Evolutionary conservation across 768 basidiomycete species (phyloP).

Genomic region (Boletus pseudo-olivaceus): DNA sequence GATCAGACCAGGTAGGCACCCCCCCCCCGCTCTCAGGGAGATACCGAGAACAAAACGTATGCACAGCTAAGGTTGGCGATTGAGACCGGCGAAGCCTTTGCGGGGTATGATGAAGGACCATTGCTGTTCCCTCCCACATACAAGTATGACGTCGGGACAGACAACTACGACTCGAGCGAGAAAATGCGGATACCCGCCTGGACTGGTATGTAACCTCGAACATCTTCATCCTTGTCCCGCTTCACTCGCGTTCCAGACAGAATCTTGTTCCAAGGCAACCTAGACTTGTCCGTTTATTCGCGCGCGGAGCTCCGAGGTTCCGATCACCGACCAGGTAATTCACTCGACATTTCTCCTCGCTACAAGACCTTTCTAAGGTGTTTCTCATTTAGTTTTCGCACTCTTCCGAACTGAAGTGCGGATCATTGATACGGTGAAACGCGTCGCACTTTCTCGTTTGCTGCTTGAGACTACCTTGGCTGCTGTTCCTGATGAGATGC

Average conservation of each 20-base stretch:
- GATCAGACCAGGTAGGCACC: slow-evolving; percentile 86
- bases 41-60: neutral
- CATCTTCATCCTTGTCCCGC: neutral
- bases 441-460: slow-evolving; percentile 61
- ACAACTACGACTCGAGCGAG: slow-evolving; percentile 92
- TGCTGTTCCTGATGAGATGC: slow-evolving; percentile 59
- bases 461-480: slow-evolving; percentile 63
- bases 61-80: slow-evolving; percentile 70
- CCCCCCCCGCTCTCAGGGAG: neutral
- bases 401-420: slow-evolving; percentile 76
- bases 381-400: slow-evolving; percentile 62
- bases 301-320: slow-evolving; percentile 86
- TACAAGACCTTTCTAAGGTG: neutral
- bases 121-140: slow-evolving; percentile 94
- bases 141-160: slow-evolving; percentile 79
- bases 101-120: slow-evolving; percentile 84
- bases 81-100: slow-evolving; percentile 69
- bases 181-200: slow-evolving; percentile 96
- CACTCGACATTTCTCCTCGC: neutral
- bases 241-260: slow-evolving; percentile 60
- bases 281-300: slow-evolving; percentile 77
- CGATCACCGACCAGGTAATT: slow-evolving; percentile 87
- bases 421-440: slow-evolving; percentile 75
- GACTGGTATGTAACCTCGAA: slow-evolving; percentile 65
- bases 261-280: slow-evolving; percentile 78